Evolutionary conservation across 345 rosid species (phyloP), one percentile per base, ranked within the genome.

Genomic region (Mercurialis annua): DNA sequence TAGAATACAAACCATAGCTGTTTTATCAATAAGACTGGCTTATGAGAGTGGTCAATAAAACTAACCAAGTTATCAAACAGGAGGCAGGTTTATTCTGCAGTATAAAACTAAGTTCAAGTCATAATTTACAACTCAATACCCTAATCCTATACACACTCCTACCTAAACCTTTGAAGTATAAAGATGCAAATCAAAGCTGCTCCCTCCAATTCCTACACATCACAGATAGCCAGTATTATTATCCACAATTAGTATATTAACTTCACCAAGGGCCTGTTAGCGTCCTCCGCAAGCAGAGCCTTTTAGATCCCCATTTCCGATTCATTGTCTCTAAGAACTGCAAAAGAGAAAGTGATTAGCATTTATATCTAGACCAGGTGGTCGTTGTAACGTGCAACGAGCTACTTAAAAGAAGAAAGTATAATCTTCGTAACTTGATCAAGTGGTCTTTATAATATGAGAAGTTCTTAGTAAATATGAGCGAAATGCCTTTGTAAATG

Each of bases 41-140:
- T 34, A 34, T 34, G 40, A 34, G 5, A 34, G 40, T 36, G 40
- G 40, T 36, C 9, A 36, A 36, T n/a, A n/a, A 36, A 36, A 4
- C 40, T 36, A 36, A 36, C 40, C 40, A 4, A 36, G 40, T 36
- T 36, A 9, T 3, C 40, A 36, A 9, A 31, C 4, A 65, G 61
- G 27, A 44, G 57, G 10, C 31, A 50, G 58, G 60, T 72, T 51
- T 70, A 72, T 1, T 60, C 72, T 64, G 72, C 60, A 31, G 23
- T 59, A 51, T 36, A 61, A 69, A 76, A 61, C 71, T 70, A 21
- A 74, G 21, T 71, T 76, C 73, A 70, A 70, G 51, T 72, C 77
- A 80, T 70, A 62, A 81, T 72, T 81, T 81, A 81, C 87, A 85
- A 67, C 78, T 68, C 64, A 81, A 64, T 64, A 70, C 60, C 43